Conservation (phyloP, 805 yeast genomes). For the Barnettozyma siamensis region DNA sequence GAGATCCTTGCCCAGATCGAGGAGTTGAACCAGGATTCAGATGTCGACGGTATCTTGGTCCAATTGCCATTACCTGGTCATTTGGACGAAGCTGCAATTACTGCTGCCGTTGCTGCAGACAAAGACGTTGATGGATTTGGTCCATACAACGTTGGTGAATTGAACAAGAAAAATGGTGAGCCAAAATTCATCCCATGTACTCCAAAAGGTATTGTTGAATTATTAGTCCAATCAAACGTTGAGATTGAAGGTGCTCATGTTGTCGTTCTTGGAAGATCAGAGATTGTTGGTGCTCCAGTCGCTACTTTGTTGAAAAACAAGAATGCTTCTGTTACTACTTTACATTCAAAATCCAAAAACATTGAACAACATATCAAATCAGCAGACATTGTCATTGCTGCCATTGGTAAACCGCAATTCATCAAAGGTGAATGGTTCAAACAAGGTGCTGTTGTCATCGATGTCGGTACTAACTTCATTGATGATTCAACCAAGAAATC, state of each 20-base stretch:
- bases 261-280: conserved; percentile 82
- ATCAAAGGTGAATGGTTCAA: conserved; percentile 75
- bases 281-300: conserved; percentile 80
- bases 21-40: conserved; percentile 49
- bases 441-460: conserved; percentile 63
- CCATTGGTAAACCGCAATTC: conserved; percentile 66
- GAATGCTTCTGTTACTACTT: conserved; percentile 70
- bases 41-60: conserved; percentile 67
- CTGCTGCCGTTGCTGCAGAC: conserved; percentile 56
- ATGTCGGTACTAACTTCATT: conserved; percentile 77
- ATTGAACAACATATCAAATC: conserved; percentile 44
- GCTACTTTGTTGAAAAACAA: conserved; percentile 63
- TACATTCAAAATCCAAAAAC: conserved; percentile 62
- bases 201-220: conserved; percentile 71
- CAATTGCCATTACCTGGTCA: conserved; percentile 76
- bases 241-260: conserved; percentile 60
- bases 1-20: conserved; percentile 49
- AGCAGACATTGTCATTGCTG: conserved; percentile 76
- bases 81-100: conserved; percentile 59
- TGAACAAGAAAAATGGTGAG: conserved; percentile 64
- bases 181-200: conserved; percentile 79
- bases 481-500: conserved; percentile 60
- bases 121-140: conserved; percentile 87
- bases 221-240: conserved; percentile 53
- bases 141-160: conserved; percentile 70